Evolutionary conservation across 2,329 filamentous ascomycete species (phyloP), one percentile per base, ranked within the genome.

Genomic region (Hymenoscyphus occultus): DNA sequence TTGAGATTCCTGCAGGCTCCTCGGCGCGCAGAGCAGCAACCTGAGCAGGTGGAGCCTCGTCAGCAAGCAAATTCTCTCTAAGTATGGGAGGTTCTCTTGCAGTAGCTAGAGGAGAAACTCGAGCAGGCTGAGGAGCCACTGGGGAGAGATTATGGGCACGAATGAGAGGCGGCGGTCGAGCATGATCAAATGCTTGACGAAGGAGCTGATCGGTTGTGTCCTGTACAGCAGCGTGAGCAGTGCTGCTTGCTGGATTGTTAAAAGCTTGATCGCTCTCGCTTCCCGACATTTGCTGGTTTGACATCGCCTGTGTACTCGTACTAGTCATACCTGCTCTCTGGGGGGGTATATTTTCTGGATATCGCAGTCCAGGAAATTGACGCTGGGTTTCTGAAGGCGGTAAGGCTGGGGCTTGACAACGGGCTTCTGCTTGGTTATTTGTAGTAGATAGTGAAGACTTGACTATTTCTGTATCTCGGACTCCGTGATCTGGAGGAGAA

Each of bases 141-240:
- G 89, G 90, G 42, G 87, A 88, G 60, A 88, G 85, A 72, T 93
- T 88, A 74, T 93, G 89, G 22, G 87, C 88, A 73, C 87, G 86
- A 71, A 93, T 82, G 65, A 93, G 80, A 61, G 87, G 86, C 67
- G 89, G 83, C 61, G 84, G 78, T 45, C 58, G 65, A 69, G 76
- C 80, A 71, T 74, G 77, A 68, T 72, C 80, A 73, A 74, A 77
- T 73, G 73, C 74, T 70, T 76, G 75, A 74, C 73, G 79, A 71
- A 76, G 73, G 65, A 77, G 74, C 69, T 74, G 77, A 71, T 74
- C 75, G 57, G 75, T 74, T 62, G 73, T 72, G 63, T 71, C 75
- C 70, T 77, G 75, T 61, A 75, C 69, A 70, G 71, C 72, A 65
- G 71, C 72, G 62, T 73, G 70, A 72, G 78, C 76, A 76, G 73